Evolutionary conservation across 306 rosid genomes (phyloP).

Genomic region (Bauhinia variegata): DNA sequence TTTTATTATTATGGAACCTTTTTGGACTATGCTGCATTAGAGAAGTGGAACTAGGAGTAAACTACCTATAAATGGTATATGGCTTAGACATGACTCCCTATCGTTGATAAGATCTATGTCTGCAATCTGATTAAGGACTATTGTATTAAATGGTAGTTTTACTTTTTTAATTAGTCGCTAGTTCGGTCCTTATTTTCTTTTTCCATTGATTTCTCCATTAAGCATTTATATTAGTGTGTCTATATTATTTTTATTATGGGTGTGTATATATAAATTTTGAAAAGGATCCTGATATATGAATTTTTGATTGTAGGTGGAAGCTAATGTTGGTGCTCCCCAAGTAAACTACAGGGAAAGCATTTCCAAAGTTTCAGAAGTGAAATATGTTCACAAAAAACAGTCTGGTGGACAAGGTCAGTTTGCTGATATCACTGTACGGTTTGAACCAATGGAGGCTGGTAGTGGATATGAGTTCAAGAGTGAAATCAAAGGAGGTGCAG

Average conservation of each 20-base stretch:
- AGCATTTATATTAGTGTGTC: neutral
- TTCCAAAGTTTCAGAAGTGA: slow-evolving; percentile 66
- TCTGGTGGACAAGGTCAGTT: slow-evolving; percentile 99
- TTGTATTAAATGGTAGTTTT: slow-evolving; percentile 3
- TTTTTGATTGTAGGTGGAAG: slow-evolving; percentile 73
- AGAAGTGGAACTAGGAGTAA: slow-evolving; percentile 9
- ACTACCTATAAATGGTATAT: neutral
- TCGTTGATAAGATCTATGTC: slow-evolving; percentile 8
- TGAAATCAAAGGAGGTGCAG: slow-evolving; percentile 97
- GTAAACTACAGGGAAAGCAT: slow-evolving; percentile 97
- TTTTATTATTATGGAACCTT: slow-evolving; percentile 17
- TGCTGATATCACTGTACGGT: slow-evolving; percentile 87
- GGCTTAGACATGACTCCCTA: slow-evolving; percentile 14
- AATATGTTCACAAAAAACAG: slow-evolving; percentile 95
- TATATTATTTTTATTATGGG: neutral
- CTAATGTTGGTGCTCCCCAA: slow-evolving; percentile 98
- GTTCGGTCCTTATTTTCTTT: neutral
- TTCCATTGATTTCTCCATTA: neutral
- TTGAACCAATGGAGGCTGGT: slow-evolving; percentile 92
- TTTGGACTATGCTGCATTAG: slow-evolving; percentile 8
- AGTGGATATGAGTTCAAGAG: slow-evolving; percentile 94
- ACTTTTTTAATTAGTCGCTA: slow-evolving; percentile 12
- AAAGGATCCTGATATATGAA: slow-evolving; percentile 23
- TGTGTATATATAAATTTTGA: neutral
- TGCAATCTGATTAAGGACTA: slow-evolving; percentile 20